phyloP scores from a whole-genome alignment of 805 yeast species.

The Nematodospora valgi region DNA sequence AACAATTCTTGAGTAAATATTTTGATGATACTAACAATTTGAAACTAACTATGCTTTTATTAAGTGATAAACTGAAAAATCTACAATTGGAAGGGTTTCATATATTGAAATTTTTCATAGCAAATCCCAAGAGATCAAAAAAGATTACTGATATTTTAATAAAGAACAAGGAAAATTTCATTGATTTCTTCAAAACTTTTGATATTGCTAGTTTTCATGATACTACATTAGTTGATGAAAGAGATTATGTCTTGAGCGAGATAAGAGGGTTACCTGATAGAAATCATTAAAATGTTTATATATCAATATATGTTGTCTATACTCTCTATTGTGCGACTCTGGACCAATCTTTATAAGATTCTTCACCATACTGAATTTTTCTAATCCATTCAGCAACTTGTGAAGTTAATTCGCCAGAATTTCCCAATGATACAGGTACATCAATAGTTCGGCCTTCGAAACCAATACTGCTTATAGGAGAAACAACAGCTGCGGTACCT shows the following conservation, averaged over 20 bases:
- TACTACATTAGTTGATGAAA: constrained; percentile 68
- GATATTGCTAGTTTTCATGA: constrained; percentile 62
- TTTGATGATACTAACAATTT: constrained; percentile 79
- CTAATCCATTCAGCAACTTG: constrained; percentile 83
- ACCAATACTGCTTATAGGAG: constrained; percentile 87
- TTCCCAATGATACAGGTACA: constrained; percentile 79
- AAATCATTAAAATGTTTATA: constrained; percentile 9
- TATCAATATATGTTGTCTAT: constrained; percentile 2
- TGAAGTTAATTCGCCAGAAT: constrained; percentile 79
- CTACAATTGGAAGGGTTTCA: constrained; percentile 89
- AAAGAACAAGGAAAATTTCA: constrained; percentile 76
- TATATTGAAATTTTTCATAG: constrained; percentile 92
- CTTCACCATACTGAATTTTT: constrained; percentile 87
- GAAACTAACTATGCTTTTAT: constrained; percentile 78
- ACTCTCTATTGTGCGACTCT: constrained; percentile 26
- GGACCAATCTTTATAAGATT: constrained; percentile 57
- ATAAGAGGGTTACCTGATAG: constrained; percentile 67
- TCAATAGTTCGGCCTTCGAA: constrained; percentile 68
- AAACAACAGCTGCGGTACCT: constrained; percentile 98
- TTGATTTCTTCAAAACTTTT: constrained; percentile 66
- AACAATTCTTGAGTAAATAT: constrained; percentile 67
- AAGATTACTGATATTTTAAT: constrained; percentile 75
- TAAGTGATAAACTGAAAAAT: constrained; percentile 86
- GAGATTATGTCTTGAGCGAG: constrained; percentile 72
- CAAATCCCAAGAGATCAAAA: constrained; percentile 87